A percentile compares a stretch with the other conserved stretches of the same genome.
phyloP scores from a whole-genome alignment of 345 rosid genomes.

The Citrus mangshanensis region DNA sequence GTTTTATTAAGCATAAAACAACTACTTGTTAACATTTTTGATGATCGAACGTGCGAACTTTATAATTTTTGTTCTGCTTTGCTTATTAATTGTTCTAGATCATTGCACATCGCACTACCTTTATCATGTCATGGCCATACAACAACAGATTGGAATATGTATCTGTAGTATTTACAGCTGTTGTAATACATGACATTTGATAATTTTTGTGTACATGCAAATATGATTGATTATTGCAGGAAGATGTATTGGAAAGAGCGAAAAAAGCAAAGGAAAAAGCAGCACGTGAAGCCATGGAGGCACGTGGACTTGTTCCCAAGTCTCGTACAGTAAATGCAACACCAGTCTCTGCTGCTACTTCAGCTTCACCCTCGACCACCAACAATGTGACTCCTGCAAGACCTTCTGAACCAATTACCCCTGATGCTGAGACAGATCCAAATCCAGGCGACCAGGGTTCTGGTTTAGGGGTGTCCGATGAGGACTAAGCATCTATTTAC shows the following conservation, averaged over 20 bases:
- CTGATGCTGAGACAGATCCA: constrained; percentile 13
- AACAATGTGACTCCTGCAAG: constrained; percentile 6
- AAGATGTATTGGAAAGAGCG: constrained; percentile 80
- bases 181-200: neutral
- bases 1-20: neutral
- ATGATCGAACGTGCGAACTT: neutral
- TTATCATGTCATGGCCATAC: neutral
- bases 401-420: constrained; percentile 4
- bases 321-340: constrained; percentile 20
- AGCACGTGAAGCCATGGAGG: constrained; percentile 65
- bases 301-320: constrained; percentile 44
- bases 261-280: constrained; percentile 78
- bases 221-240: constrained; percentile 35
- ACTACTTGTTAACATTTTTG: neutral
- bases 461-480: constrained; percentile 12
- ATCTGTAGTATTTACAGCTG: neutral
- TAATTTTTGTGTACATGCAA: neutral
- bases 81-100: neutral
- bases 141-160: neutral
- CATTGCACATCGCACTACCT: neutral
- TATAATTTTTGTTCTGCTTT: neutral
- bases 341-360: constrained; percentile 5
- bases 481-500: constrained; percentile 2
- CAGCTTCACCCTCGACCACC: constrained; percentile 16
- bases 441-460: constrained; percentile 14